Conservation (phyloP, 306 rosid genomes). For the Abrus precatorius region DNA sequence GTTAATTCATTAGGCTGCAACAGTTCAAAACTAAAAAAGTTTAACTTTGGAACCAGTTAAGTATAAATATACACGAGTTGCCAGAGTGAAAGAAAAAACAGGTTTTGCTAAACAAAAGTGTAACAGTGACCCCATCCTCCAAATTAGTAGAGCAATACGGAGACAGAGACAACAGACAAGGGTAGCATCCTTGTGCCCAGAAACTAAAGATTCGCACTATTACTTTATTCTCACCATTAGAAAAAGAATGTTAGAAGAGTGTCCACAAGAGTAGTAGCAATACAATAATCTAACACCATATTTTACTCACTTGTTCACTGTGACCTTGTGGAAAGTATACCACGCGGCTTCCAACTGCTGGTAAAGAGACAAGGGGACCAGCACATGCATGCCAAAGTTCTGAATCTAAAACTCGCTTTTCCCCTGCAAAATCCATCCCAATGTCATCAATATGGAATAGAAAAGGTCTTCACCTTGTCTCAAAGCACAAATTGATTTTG, state of each 20-base stretch:
- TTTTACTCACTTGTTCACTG: conserved; percentile 83
- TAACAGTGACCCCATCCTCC: conserved; percentile 37
- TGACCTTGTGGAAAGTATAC: conserved; percentile 98
- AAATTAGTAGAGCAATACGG: conserved; percentile 28
- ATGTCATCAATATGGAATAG: conserved; percentile 39
- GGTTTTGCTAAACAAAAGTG: conserved; percentile 1
- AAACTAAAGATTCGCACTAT: conserved; percentile 42
- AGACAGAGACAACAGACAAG: conserved; percentile 40
- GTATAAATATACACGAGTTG: neutral
- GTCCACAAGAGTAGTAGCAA: conserved; percentile 36
- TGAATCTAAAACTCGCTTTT: conserved; percentile 85
- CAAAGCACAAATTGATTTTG: conserved; percentile 35
- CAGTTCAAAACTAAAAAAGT: conserved; percentile 25
- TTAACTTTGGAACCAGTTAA: neutral
- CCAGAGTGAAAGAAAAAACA: conserved; percentile 22
- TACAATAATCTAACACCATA: conserved; percentile 44
- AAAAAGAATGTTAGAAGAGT: conserved; percentile 31
- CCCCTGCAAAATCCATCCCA: conserved; percentile 73
- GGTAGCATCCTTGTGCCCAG: conserved; percentile 40
- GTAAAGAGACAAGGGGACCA: conserved; percentile 94
- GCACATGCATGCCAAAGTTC: conserved; percentile 99
- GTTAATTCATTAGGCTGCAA: conserved; percentile 23
- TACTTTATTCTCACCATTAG: conserved; percentile 46
- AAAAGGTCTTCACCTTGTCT: conserved; percentile 35
- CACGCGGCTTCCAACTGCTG: conserved; percentile 89